Base-by-base conservation (phyloP, 2,329 filamentous ascomycete genomes). In the Cladosporium sp. region DNA sequence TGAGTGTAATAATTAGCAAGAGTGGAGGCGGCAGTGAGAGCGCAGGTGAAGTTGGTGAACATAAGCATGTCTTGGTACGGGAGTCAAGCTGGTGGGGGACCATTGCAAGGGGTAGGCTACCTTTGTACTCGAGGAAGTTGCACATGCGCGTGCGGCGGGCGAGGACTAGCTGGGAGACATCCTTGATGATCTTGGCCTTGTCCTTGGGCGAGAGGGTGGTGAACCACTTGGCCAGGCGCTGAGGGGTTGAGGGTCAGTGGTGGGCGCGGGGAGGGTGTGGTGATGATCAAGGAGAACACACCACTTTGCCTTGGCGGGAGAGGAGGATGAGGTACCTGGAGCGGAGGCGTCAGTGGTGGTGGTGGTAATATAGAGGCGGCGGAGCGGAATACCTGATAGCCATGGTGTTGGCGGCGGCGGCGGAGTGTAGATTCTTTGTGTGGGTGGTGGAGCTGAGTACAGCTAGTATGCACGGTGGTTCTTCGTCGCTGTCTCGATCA, bases 161-260 rank as follows among this genome's bases (percentile, higher is more conserved):
- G 71, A 99, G 89, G 72, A 99, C 95, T 58, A 98, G 91, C 81
- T 98, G 95, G 67, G 95, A 93, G 75, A 99, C 95, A 85, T 99
- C 95, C 82, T 99, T 99, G 86, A 99, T 94, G 78, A 99, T 98
- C 86, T 99, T 99, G 81, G 94, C 95, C 84, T 99, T 99, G 77
- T 99, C 95, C 81, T 91, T 97, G 69, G 95, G 95, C 39, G 94
- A 97, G 69, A 99, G 86, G 18, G 95, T 99, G 64, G 93, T 96
- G 82, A 99, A 99, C 95, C 95, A 99, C 84, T 99, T 99, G 72
- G 95, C 95, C 65, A 99, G 89, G 77, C 95, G 93, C 95, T 99
- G 81, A 65, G 66, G 70, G 57, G 53, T 23, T 13, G 56, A 28
- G 34, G 53, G 62, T 43, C 43, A 32, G 63, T 69, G 61, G 56